Evolutionary conservation across 306 rosid species (phyloP), one percentile per base, ranked within the genome.

Genomic region (Pterocarpus macrocarpus): DNA sequence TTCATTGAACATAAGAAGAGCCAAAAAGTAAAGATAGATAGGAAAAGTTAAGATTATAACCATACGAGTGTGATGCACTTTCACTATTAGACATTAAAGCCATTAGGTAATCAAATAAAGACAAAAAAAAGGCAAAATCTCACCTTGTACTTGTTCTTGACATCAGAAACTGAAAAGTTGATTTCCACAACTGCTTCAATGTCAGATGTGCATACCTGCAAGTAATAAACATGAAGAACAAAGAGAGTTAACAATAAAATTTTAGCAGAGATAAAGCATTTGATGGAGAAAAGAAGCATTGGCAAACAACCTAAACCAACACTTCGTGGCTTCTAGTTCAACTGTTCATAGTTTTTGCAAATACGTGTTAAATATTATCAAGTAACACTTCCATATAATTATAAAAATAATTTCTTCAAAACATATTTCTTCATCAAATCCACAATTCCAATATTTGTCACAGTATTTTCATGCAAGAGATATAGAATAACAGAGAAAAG

Each of bases 81-180:
- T 80, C 41, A 71, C 15, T 67, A 61, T 17, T 53, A 81, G 33
- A 38, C 39, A 63, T 69, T 11, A 61, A 83, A 83, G 57, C 32
- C 45, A 81, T 65, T 38, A 62, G 8, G 52, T 45, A 17, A 59
- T 53, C 61, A 36, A 43, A 71, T 32, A 39, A 68, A 71, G 74
- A 64, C 34, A 14, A 61, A 56, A 45, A 69, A 32, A 43, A 28
- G 5, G 36, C 64, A 82, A 70, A 56, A 64, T 41, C 82, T 61
- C 55, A 90, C 98, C 91, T 86, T 91, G 87, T 91, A 94, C 77
- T 50, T 86, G 86, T 77, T 83, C 84, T 83, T 89, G 64, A 90
- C 89, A 62, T 89, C 84, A 32, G 91, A 90, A 71, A 86, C 85
- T 49, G 92, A 75, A 83, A 87, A 79, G 80, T 73, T 71, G 13